Base-by-base conservation (phyloP, 139 green algal species). In the Mychonastes homosphaera region DNA sequence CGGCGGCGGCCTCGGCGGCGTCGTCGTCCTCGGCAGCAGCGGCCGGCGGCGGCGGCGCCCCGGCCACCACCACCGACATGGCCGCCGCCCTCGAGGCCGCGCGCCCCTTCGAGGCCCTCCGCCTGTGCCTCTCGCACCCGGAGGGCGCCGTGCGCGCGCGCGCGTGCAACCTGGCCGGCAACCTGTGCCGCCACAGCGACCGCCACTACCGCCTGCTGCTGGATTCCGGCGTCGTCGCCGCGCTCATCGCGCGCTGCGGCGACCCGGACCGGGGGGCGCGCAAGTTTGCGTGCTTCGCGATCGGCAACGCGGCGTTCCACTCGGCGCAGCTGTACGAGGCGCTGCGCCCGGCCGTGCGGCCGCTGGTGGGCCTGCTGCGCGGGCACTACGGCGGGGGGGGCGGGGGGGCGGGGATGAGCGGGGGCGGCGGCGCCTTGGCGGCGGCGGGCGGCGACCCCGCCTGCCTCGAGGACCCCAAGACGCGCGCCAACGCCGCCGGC, bases 281-380 rank as follows among this genome's bases (percentile, higher is more conserved):
- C 69, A 98, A 97, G 73, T 97, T 96, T 80, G 90, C 92, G 16
- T 95, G 87, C 81, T 98, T 98, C 49, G 92, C 92, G 3, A 90
- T 98, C 46, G 87, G 88, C 55, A 92, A 92, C 57, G 85, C 86
- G 18, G 83, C 73, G 6, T 98, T 96, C 73, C 91, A 98, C 77
- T 89, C 80, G 41, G 68, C 76, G 32, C 60, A 49, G 24, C 75
- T 98, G 28, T 98, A 98, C 57, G 66, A 69, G 19, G 62, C 68
- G 23, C 79, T 98, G 53, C 62, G 71, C 15, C 74, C 69, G 0
- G 74, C 83, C 15, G 79, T 97, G 26, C 32, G 53, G 0, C 79
- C 80, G 2, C 71, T 98, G 41, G 84, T 95, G 43, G 52, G 34
- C 0, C 70, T 97, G 58, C 69, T 92, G 35, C n/a, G n/a, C n/a